Base-by-base conservation (phyloP, 2,329 filamentous ascomycete genomes). In the Aspergillus niger region DNA sequence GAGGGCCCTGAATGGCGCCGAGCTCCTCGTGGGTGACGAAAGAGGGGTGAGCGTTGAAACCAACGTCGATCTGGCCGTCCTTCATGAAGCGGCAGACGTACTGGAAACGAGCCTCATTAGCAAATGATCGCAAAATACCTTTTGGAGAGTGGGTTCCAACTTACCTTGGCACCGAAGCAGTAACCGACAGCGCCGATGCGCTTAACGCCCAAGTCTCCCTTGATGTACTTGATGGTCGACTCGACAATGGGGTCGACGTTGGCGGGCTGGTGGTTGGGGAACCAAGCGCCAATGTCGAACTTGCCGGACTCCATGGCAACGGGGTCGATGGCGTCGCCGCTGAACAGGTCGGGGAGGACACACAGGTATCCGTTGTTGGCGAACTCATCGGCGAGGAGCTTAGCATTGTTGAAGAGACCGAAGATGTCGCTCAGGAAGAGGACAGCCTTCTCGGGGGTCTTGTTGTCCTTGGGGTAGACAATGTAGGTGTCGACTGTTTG, bases 11-110 rank as follows among this genome's bases (percentile, higher is more conserved):
- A 68, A 92, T 88, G 51, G 82, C 84, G 15, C 79, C 79, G 52
- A 92, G 83, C 76, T 92, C 89, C 2, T 86, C 85, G 62, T 86
- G 80, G 5, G 85, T 81, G 30, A 95, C 85, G 67, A 92, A 92
- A 26, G 86, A 90, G 0, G 91, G 91, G 76, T 95, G 91, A 1
- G 91, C 91, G 17, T 86, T 77, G 77, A 83, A 95, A 41, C 89
- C 91, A 56, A 85, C 90, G 57, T 91, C 82, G 65, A 94, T 82
- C 63, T 79, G 75, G 63, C 86, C 86, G 59, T 81, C 81, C 79
- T 83, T 77, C 70, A 87, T 83, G 80, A 88, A 89, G 44, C 92
- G 86, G 56, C 83, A 82, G 36, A 91, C 85, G 74, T 90, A 92
- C 85, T 89, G 52, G 17, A 11, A 13, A 52, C 20, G 38, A 44